Evolutionary conservation across 257 asterid genomes (phyloP), one percentile per base, ranked within the genome.

Genomic region (Ilex aquifolium): DNA sequence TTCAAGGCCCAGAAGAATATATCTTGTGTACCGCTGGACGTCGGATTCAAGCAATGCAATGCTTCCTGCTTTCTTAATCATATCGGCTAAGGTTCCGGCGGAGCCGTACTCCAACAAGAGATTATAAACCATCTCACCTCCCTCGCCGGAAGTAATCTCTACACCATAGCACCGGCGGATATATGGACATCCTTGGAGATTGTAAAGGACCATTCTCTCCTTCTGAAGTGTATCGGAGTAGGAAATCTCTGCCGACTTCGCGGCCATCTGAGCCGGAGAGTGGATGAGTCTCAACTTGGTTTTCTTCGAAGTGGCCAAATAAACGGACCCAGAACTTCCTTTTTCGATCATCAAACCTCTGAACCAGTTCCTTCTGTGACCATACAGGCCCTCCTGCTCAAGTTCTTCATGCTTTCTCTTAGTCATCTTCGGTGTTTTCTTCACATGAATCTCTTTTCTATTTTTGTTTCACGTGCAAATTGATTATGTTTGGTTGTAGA

Each of bases 1-100:
- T 36, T 36, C 30, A 48, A 69, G 40, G 14, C 73, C 68, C 56
- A 4, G 17, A 44, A 69, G 59, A 12, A 69, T 62, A 10, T 63
- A 62, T 42, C 67, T 61, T 21, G 0, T 12, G 73, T 57, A 27
- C 36, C 48, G 15, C 63, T 40, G 13, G 6, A 62, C 59, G 15
- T 69, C 68, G 27, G 13, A 49, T 57, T 69, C 69, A 11, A 52
- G 64, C 56, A 69, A 69, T 6, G 69, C 74, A 5, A n/a, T 27
- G 53, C 15, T 32, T 5, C 30, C 7, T 6, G 57, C n/a, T 27
- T 57, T 31, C 56, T 29, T 27, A 32, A 69, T 63, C 13, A 60
- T 48, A 13, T 69, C 54, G 13, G 65, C 65, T 30, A 62, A 13
- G 14, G 54, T 46, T 29, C 74, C 69, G 2, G 64, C 68, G 32